Conservation (phyloP, 352 stramenopile genomes). For the Stramenopiles sp. region DNA sequence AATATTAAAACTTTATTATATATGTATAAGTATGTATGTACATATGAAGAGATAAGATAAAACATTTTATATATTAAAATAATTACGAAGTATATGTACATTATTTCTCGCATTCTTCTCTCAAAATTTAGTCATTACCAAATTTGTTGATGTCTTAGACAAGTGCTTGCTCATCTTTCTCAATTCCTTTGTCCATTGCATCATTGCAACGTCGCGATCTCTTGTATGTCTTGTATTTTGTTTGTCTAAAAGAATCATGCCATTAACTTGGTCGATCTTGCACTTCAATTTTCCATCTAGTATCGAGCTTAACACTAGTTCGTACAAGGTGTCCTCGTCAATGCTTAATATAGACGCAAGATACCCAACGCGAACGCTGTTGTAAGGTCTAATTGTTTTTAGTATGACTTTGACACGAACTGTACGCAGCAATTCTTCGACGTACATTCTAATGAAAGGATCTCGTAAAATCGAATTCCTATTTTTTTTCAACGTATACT, state of each 20-base stretch:
- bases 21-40: too few species aligned
- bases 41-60: too few species aligned
- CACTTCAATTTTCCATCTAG: slow-evolving; percentile 71
- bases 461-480: slow-evolving; percentile 71
- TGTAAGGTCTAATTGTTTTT: slow-evolving; percentile 76
- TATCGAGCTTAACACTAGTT: slow-evolving; percentile 66
- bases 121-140: neutral
- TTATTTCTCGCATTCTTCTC: neutral
- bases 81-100: neutral
- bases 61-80: neutral
- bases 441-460: slow-evolving; percentile 80
- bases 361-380: slow-evolving; percentile 65
- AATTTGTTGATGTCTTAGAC: neutral
- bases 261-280: slow-evolving; percentile 66
- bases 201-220: slow-evolving; percentile 6
- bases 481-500: slow-evolving; percentile 61
- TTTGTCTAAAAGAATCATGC: slow-evolving; percentile 25
- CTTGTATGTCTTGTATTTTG: neutral
- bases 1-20: too few species aligned
- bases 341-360: slow-evolving; percentile 81
- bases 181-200: slow-evolving; percentile 12
- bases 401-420: slow-evolving; percentile 82
- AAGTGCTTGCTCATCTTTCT: slow-evolving; percentile 1
- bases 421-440: slow-evolving; percentile 71
- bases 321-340: slow-evolving; percentile 64